Evolutionary conservation across 2,329 filamentous ascomycete genomes (phyloP).

Genomic region (Trichoderma sp.): DNA sequence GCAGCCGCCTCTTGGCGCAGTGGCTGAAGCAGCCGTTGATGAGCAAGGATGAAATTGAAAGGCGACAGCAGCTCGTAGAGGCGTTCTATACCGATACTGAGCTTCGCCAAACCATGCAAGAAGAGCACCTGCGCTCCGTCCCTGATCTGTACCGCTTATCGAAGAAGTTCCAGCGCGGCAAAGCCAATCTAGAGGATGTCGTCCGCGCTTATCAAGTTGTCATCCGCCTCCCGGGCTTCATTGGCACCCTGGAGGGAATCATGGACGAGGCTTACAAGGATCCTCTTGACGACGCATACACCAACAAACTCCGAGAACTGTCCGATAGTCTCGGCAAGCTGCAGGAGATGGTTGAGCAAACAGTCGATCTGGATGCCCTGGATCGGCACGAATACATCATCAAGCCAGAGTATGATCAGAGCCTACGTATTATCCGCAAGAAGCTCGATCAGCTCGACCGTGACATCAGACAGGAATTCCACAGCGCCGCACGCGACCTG

Average conservation of each 20-base stretch:
- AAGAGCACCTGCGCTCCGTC: slow-evolving; percentile 89
- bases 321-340: slow-evolving; percentile 80
- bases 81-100: slow-evolving; percentile 93
- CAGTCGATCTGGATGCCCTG: slow-evolving; percentile 90
- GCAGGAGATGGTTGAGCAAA: slow-evolving; percentile 98
- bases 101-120: slow-evolving; percentile 92
- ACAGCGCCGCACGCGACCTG: slow-evolving; percentile 74
- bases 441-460: slow-evolving; percentile 82
- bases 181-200: slow-evolving; percentile 92
- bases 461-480: slow-evolving; percentile 83
- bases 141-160: slow-evolving; percentile 92
- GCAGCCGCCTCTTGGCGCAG: slow-evolving; percentile 85
- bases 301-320: slow-evolving; percentile 74
- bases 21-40: slow-evolving; percentile 98
- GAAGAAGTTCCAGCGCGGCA: slow-evolving; percentile 91
- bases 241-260: slow-evolving; percentile 84
- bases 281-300: slow-evolving; percentile 84
- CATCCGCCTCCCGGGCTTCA: slow-evolving; percentile 86
- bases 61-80: slow-evolving; percentile 90
- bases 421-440: slow-evolving; percentile 81
- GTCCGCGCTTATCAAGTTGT: slow-evolving; percentile 93
- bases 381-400: slow-evolving; percentile 99
- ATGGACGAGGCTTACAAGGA: slow-evolving; percentile 95
- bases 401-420: slow-evolving; percentile 96
- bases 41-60: slow-evolving; percentile 85